Conservation (phyloP, 2,329 filamentous ascomycete genomes). For the Ophiosphaerella herpotricha region DNA sequence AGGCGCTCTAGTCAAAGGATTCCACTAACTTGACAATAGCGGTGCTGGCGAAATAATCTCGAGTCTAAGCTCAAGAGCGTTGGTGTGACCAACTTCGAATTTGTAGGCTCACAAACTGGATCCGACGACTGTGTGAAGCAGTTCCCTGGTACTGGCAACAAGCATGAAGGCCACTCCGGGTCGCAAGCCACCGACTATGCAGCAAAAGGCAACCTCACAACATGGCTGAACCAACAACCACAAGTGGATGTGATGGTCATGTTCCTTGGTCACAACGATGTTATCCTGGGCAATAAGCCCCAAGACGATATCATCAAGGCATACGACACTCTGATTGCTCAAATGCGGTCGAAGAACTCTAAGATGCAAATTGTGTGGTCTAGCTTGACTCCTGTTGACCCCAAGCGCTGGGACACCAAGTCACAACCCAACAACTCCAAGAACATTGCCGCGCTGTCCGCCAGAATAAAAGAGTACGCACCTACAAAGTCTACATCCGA, state of each 20-base stretch:
- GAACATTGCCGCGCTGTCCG: slow-evolving; percentile 9
- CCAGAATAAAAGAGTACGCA: slow-evolving; percentile 15
- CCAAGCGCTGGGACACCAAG: slow-evolving; percentile 22
- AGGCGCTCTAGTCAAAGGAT: not conserved
- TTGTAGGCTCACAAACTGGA: slow-evolving; percentile 38
- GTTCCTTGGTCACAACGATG: slow-evolving; percentile 54
- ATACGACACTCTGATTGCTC: slow-evolving; percentile 46
- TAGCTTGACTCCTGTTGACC: slow-evolving; percentile 33
- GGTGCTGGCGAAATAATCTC: slow-evolving; percentile 45
- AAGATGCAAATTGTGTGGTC: slow-evolving; percentile 48
- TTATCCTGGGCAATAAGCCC: slow-evolving; percentile 43
- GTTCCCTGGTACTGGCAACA: slow-evolving; percentile 13
- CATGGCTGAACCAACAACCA: slow-evolving; percentile 46
- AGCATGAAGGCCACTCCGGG: slow-evolving; percentile 54
- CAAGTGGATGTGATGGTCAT: slow-evolving; percentile 52
- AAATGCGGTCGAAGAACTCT: slow-evolving; percentile 50
- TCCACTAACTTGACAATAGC: slow-evolving; percentile 15
- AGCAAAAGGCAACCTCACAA: slow-evolving; percentile 43
- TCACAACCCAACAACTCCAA: slow-evolving; percentile 17
- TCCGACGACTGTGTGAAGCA: slow-evolving; percentile 2
- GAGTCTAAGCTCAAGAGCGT: slow-evolving; percentile 31
- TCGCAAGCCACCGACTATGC: slow-evolving; percentile 48
- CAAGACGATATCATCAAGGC: slow-evolving; percentile 43
- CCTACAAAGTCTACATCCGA: slow-evolving; percentile 21
- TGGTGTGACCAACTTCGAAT: slow-evolving; percentile 36